Base-by-base conservation (phyloP, 495 filamentous ascomycete genomes). In the Xylona heveae region DNA sequence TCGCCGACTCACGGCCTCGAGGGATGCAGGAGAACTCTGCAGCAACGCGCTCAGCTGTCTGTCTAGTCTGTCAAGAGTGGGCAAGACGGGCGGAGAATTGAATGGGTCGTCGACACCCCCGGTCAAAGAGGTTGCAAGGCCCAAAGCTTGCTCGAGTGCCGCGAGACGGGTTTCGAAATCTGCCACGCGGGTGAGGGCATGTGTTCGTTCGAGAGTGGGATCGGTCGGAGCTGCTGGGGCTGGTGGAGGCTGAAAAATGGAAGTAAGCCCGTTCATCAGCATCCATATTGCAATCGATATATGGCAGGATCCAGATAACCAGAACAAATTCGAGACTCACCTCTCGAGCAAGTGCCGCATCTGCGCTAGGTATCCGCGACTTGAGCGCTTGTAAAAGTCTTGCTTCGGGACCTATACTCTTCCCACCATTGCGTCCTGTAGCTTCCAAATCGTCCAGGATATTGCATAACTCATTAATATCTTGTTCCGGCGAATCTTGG, bases 161-260 rank as follows among this genome's bases (percentile, higher is more conserved):
- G 74, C 55, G 3, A 99, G 61, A 3, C 88, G 72, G 20, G 63
- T 57, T 46, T 94, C 88, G 38, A 95, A 91, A 35, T 85, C 78
- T 16, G 83, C 79, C 4, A 80, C 79, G 44, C 79, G 77, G 13
- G 74, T 67, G 8, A 94, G 62, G 13, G 75, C 59, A 44, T 72
- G 68, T 6, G 57, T 66, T 41, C 70, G 57, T 28, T 71, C 58
- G 37, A n/a, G n/a, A n/a, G n/a, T n/a, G n/a, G n/a, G n/a, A n/a
- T n/a, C n/a, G n/a, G n/a, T n/a, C n/a, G n/a, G n/a, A n/a, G n/a
- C n/a, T n/a, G n/a, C n/a, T n/a, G n/a, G n/a, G n/a, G n/a, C n/a
- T n/a, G n/a, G n/a, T n/a, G n/a, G n/a, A n/a, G n/a, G n/a, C n/a
- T n/a, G n/a, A n/a, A n/a, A n/a, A n/a, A n/a, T n/a, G n/a, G n/a